phyloP scores from a whole-genome alignment of 1,284 basidiomycete species.

The Leccinum insigne region DNA sequence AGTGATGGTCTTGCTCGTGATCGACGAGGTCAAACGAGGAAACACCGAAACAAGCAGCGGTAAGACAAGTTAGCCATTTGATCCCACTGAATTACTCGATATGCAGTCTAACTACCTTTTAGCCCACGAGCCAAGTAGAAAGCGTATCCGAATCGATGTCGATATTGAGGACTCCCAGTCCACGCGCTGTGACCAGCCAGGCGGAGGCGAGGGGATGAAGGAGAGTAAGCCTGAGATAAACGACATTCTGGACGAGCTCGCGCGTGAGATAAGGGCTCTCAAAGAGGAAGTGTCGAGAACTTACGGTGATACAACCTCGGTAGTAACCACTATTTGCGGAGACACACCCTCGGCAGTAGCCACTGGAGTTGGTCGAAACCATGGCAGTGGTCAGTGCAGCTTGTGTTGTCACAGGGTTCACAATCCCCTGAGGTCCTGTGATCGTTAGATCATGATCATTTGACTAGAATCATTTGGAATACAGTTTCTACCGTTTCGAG shows the following conservation, averaged over 20 bases:
- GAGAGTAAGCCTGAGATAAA: not conserved
- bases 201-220: not conserved
- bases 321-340: not conserved
- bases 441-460: no score
- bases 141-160: not conserved
- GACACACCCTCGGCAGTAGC: not conserved
- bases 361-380: not conserved
- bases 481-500: no score
- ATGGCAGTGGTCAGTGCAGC: not conserved
- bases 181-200: not conserved
- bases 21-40: not conserved
- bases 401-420: not conserved
- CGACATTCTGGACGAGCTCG: not conserved
- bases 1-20: not conserved
- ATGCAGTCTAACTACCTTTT: no score
- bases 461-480: no score
- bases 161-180: not conserved
- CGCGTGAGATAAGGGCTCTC: not conserved
- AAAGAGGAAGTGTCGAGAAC: not conserved
- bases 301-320: not conserved
- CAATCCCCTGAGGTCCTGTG: no score
- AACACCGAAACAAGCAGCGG: not conserved
- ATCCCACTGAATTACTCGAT: not conserved
- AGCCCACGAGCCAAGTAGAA: not conserved
- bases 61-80: not conserved